Evolutionary conservation across 2,329 filamentous ascomycete genomes (phyloP).

Genomic region (Fusarium sp.): DNA sequence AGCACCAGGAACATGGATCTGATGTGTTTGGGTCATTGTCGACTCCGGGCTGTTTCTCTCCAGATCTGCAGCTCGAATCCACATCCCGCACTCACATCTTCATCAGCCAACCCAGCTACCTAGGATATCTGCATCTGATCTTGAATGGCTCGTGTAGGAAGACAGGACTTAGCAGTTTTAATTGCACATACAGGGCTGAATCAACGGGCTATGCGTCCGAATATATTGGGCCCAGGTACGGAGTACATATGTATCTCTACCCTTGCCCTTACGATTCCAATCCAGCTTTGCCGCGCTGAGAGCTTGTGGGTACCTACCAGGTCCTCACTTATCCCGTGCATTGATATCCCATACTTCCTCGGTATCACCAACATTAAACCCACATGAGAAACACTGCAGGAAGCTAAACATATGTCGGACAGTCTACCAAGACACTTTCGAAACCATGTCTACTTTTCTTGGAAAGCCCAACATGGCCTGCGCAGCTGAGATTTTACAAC

Average conservation of each 20-base stretch:
- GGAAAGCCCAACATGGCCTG: constrained; percentile 26
- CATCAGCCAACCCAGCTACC: constrained; percentile 3
- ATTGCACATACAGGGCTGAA: constrained; percentile 11
- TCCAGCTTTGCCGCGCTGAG: constrained; percentile 11
- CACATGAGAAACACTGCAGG: constrained; percentile 24
- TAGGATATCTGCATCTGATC: constrained; percentile 4
- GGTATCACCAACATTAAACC: constrained; percentile 37
- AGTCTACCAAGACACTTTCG: constrained; percentile 32
- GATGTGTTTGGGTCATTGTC: constrained; percentile 17
- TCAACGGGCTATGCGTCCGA: neutral
- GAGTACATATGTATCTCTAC: neutral
- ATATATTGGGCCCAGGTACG: neutral
- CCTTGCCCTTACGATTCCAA: neutral
- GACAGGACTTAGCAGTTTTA: constrained; percentile 3
- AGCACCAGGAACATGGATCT: constrained; percentile 33
- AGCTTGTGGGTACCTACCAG: constrained; percentile 14
- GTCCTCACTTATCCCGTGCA: constrained; percentile 9
- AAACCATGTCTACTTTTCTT: constrained; percentile 40
- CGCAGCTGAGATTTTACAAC: constrained; percentile 29
- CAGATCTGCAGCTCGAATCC: constrained; percentile 42
- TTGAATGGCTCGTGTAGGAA: neutral
- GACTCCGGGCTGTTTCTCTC: constrained; percentile 24
- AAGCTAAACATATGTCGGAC: constrained; percentile 20
- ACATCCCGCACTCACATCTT: constrained; percentile 33
- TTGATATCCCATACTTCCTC: constrained; percentile 20